Evolutionary conservation across 345 rosid species (phyloP).

Genomic region (Physaria fendleri): DNA sequence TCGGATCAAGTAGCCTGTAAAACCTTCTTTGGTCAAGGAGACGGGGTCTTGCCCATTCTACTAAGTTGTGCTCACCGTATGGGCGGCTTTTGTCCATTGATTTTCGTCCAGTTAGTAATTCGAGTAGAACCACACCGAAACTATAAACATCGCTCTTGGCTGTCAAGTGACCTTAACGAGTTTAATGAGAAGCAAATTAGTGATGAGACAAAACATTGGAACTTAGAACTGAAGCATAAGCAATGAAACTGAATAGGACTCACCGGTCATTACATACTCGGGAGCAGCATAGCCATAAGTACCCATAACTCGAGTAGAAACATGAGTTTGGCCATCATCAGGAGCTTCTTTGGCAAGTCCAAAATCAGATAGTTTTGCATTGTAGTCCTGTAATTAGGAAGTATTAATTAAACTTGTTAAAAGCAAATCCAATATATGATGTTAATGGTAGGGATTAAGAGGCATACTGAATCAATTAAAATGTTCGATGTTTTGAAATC

Average conservation of each 20-base stretch:
- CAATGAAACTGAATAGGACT: conserved; percentile 17
- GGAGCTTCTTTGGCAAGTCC: conserved; percentile 99
- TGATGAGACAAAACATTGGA: not conserved
- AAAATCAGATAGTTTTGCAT: conserved; percentile 92
- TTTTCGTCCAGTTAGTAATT: conserved; percentile 70
- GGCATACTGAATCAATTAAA: conserved; percentile 64
- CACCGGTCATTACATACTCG: conserved; percentile 98
- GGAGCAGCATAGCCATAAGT: conserved; percentile 99
- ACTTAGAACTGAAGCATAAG: not conserved
- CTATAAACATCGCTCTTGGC: conserved; percentile 83
- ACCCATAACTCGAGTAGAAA: conserved; percentile 97
- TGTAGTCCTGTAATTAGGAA: conserved; percentile 59
- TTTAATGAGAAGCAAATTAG: not conserved
- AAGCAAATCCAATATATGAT: not conserved
- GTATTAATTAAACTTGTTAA: not conserved
- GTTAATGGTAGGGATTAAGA: conserved; percentile 2
- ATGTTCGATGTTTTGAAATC: conserved; percentile 85
- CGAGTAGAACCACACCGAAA: conserved; percentile 76
- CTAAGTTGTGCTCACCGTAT: conserved; percentile 71
- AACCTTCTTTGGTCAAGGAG: conserved; percentile 71
- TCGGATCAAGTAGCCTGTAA: conserved; percentile 68
- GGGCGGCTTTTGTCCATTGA: conserved; percentile 84
- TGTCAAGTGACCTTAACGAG: conserved; percentile 63
- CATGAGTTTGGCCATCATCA: conserved; percentile 96
- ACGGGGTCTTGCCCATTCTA: conserved; percentile 84